These are phyloP conservation scores for Coffea canephora DNA, from an alignment of 257 asterid species.

Conservation along the genomic window DNA sequence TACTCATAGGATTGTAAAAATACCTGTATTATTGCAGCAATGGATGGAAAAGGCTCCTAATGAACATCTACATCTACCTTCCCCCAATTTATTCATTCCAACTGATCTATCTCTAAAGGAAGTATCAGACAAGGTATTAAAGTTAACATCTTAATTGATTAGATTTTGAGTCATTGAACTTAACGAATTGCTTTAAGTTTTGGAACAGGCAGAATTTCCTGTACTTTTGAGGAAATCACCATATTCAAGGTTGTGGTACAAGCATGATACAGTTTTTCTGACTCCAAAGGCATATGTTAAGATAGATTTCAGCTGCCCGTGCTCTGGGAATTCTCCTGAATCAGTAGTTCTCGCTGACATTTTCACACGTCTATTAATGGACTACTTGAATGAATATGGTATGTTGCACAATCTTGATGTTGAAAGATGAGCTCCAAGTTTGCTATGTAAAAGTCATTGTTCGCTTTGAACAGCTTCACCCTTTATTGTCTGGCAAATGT, in stretches of 20 bases:
- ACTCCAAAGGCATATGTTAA: constrained; percentile 87
- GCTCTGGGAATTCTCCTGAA: constrained; percentile 83
- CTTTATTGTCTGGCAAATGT: not conserved
- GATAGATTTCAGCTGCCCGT: constrained; percentile 88
- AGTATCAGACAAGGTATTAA: constrained; percentile 55
- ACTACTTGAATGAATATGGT: constrained; percentile 96
- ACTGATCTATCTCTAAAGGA: constrained; percentile 80
- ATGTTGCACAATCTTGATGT: constrained; percentile 24
- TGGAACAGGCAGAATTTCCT: constrained; percentile 65
- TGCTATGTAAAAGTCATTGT: not conserved
- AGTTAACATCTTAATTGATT: constrained; percentile 18
- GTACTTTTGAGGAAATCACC: constrained; percentile 66
- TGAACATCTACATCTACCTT: constrained; percentile 73
- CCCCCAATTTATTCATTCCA: constrained; percentile 79
- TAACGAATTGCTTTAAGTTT: constrained; percentile 26
- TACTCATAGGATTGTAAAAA: not conserved
- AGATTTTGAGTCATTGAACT: constrained; percentile 14
- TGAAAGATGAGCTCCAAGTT: constrained; percentile 1
- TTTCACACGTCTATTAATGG: constrained; percentile 86
- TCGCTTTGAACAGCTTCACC: not conserved
- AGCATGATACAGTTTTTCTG: constrained; percentile 77
- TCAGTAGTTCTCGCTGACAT: constrained; percentile 75
- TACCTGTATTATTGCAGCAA: constrained; percentile 43
- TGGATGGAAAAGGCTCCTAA: constrained; percentile 68
- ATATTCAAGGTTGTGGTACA: constrained; percentile 93